These are phyloP conservation scores for Cryptosporidium felis DNA, from an alignment of 169 alveolate genomes.

Conservation along the genomic window DNA sequence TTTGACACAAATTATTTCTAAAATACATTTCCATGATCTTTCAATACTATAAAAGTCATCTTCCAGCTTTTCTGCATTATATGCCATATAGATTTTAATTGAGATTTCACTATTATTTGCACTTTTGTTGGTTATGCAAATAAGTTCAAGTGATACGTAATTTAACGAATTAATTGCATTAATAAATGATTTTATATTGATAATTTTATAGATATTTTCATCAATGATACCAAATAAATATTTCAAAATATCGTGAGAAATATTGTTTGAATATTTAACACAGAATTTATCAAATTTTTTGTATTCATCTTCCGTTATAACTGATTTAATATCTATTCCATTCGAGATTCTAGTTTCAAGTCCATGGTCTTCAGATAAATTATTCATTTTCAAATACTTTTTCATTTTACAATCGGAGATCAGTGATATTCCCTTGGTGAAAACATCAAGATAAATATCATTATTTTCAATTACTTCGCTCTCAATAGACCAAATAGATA, in stretches of 20 bases:
- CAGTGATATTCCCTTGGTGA: background rate
- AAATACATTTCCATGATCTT: conserved; percentile 26
- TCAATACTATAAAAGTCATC: background rate
- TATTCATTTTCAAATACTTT: background rate
- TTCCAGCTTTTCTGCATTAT: background rate
- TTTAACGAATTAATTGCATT: background rate
- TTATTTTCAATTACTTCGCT: background rate
- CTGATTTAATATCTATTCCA: background rate
- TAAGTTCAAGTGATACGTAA: background rate
- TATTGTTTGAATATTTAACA: background rate
- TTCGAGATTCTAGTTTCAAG: background rate
- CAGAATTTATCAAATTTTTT: background rate
- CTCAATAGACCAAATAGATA: conserved; percentile 14
- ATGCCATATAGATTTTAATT: background rate
- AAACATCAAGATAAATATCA: conserved; percentile 12
- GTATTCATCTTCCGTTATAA: background rate
- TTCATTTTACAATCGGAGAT: conserved; percentile 19
- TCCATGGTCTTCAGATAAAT: background rate
- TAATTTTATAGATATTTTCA: background rate
- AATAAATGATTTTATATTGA: conserved; percentile 3
- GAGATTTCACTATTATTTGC: background rate
- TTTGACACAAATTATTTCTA: conserved; percentile 24
- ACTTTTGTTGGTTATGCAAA: background rate
- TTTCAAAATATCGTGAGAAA: background rate
- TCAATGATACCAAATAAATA: background rate